Conservation (phyloP, 768 basidiomycete species). For the Piloderma croceum region DNA sequence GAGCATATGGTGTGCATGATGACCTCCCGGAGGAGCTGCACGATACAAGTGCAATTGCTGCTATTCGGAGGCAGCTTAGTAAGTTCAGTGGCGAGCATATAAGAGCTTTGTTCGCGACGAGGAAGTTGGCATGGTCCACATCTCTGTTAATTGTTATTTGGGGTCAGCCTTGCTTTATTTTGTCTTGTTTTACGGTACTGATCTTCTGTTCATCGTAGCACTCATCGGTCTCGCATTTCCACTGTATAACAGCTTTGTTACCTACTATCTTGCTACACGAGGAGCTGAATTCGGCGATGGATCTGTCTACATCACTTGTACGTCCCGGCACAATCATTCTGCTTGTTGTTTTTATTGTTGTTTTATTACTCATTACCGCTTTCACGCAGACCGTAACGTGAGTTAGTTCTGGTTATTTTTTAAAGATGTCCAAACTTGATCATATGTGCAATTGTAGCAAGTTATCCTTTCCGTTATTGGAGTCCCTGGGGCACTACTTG, state of each 20-base stretch:
- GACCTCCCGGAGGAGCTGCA: conserved; percentile 16
- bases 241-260: conserved; percentile 55
- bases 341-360: too few species aligned
- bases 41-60: conserved; percentile 33
- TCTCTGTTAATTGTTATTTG: conserved; percentile 46
- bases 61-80: conserved; percentile 34
- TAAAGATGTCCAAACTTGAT: neutral
- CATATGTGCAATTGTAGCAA: conserved; percentile 29
- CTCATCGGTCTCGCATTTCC: conserved; percentile 77
- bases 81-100: conserved; percentile 39
- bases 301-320: conserved; percentile 65
- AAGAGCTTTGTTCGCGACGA: conserved; percentile 44
- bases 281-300: conserved; percentile 68
- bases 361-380: too few species aligned
- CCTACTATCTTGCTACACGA: conserved; percentile 55
- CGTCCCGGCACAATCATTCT: too few species aligned
- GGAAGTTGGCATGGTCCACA: conserved; percentile 46
- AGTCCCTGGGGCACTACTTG: conserved; percentile 51
- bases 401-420: neutral
- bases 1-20: conserved; percentile 7
- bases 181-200: neutral
- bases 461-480: conserved; percentile 54
- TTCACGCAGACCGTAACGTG: neutral
- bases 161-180: conserved; percentile 28
- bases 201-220: conserved; percentile 30